Evolutionary conservation across 768 basidiomycete genomes (phyloP).

Genomic region (Pleurotus giganteus): DNA sequence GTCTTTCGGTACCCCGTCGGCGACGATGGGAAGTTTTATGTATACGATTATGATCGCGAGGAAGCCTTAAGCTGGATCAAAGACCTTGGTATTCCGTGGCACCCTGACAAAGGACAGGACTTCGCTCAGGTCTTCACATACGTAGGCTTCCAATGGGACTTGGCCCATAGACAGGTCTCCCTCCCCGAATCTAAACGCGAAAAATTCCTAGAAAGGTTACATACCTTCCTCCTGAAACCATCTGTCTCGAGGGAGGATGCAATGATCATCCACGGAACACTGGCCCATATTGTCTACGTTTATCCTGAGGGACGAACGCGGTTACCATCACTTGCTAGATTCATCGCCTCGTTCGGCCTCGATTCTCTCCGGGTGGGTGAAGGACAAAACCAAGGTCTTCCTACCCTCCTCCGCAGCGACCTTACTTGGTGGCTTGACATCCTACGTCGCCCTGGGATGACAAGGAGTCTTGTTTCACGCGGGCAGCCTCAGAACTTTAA

Average conservation of each 20-base stretch:
- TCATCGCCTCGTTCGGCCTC: background rate
- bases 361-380: background rate
- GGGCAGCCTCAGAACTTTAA: conserved; percentile 5
- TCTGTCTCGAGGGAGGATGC: background rate
- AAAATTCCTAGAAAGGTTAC: conserved; percentile 19
- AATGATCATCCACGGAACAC: conserved; percentile 5
- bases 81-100: conserved; percentile 22
- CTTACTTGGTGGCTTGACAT: conserved; percentile 11
- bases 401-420: background rate
- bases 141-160: conserved; percentile 29
- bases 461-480: background rate
- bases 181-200: conserved; percentile 23
- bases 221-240: conserved; percentile 12
- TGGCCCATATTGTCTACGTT: conserved; percentile 9
- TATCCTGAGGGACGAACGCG: conserved; percentile 1
- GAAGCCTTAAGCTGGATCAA: conserved; percentile 14
- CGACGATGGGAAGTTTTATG: conserved; percentile 7
- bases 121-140: conserved; percentile 20
- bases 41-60: conserved; percentile 19
- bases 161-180: conserved; percentile 18
- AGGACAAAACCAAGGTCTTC: background rate
- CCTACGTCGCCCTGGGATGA: background rate
- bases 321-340: background rate
- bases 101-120: conserved; percentile 20
- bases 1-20: conserved; percentile 19